Base-by-base conservation (phyloP, 225 moss, liverwort and hornwort species). In the Polytrichum commune region DNA sequence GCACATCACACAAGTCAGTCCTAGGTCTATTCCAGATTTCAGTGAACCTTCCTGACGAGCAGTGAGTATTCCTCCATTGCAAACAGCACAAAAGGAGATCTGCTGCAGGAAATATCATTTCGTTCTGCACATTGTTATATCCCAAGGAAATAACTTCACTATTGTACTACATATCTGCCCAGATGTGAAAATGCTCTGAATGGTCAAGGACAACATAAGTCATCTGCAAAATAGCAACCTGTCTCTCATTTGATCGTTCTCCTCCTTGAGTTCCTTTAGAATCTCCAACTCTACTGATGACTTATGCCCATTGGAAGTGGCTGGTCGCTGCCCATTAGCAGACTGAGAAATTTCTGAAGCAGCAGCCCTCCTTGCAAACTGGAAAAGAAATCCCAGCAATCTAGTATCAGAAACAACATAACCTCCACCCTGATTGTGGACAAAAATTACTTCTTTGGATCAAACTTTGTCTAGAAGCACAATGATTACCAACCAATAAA, bases 231-330 rank as follows among this genome's bases (percentile, higher is more conserved):
- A n/a, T 56, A 20, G n/a, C 4, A 20, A 85, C 85, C 85, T 81
- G 27, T 85, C 85, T 72, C 85, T 73, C 46, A 85, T 81, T 27
- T 81, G 81, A 60, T 74, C 78, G 32, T 85, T 85, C 63, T 85
- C 85, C 53, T 85, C 85, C 73, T 85, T 81, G 0, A 85, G 81
- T 68, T 85, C 78, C 73, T 85, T 85, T 63, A 85, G 38, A 2
- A 81, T 81, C 76, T 85, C 85, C 76, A 85, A 29, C 57, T 85
- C 85, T 53, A 76, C 76, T 10, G 81, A 71, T 5, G 78, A 27
- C 67, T 79, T 71, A 22, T 81, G 81, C 5, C 81, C 85, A 62
- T 85, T 85, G 4, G 78, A 74, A 33, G 71, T 68, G 18, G 60
- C 85, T 22, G 76, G 75, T 64, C 75, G 81, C 70, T 75, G 84